phyloP scores from a whole-genome alignment of 805 yeast genomes.

The Candida tibetensis region DNA sequence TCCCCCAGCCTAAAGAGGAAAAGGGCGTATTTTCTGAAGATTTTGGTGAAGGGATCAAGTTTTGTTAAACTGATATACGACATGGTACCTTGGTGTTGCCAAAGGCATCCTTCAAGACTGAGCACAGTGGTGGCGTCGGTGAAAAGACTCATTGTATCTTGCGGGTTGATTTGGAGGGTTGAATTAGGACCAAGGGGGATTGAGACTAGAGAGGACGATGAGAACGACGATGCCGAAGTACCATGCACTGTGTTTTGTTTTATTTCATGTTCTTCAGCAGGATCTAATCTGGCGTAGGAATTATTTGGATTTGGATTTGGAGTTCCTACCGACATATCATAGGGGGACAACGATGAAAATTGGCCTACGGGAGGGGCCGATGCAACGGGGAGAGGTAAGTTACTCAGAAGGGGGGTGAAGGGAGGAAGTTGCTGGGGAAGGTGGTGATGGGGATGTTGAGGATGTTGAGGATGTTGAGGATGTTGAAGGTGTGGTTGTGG shows the following conservation, averaged over 20 bases:
- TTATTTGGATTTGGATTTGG: no score
- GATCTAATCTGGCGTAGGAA: no score
- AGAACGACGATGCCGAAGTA: not conserved
- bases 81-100: conserved; percentile 41
- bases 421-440: conserved; percentile 1
- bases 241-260: no score
- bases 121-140: conserved; percentile 34
- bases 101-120: conserved; percentile 33
- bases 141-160: conserved; percentile 33
- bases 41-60: conserved; percentile 37
- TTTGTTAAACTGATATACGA: conserved; percentile 41
- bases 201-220: conserved; percentile 8
- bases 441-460: conserved; percentile 3
- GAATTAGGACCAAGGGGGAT: conserved; percentile 38
- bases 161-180: conserved; percentile 28
- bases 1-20: conserved; percentile 33
- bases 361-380: no score
- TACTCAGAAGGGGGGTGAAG: conserved; percentile 3
- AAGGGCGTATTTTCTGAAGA: conserved; percentile 35
- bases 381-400: conserved; percentile 2
- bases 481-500: conserved; percentile 6
- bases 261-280: no score
- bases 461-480: conserved; percentile 1
- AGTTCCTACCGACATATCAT: no score
- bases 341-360: no score